Percentiles rank a stretch among this genome's conserved stretches.
Evolutionary conservation across 2,329 filamentous ascomycete species (phyloP).

Genomic region (Penicillium sp.): DNA sequence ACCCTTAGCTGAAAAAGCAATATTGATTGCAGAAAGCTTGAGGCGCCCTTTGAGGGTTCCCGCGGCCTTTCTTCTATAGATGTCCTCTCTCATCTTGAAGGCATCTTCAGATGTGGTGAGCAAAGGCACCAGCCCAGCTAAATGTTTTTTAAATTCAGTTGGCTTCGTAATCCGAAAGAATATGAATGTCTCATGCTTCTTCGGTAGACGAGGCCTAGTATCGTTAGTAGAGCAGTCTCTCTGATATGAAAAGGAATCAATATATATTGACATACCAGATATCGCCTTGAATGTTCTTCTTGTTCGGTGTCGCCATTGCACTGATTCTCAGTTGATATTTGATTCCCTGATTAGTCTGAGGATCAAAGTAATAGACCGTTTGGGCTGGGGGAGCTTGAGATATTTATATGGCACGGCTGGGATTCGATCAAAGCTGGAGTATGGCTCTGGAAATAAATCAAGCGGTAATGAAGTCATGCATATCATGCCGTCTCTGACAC

Average conservation of each 20-base stretch:
- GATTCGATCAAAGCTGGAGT: background rate
- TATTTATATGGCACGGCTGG: background rate
- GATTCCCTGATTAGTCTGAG: background rate
- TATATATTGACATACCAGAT: slow-evolving; percentile 8
- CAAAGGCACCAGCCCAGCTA: background rate
- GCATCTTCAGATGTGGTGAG: slow-evolving; percentile 6
- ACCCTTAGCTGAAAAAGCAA: slow-evolving; percentile 11
- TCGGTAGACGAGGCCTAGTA: slow-evolving; percentile 15
- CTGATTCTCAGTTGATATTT: background rate
- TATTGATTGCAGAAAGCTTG: slow-evolving; percentile 2
- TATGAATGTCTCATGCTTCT: slow-evolving; percentile 8
- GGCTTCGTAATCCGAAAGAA: slow-evolving; percentile 8
- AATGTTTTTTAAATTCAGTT: slow-evolving; percentile 1
- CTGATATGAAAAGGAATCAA: background rate
- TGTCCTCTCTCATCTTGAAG: background rate
- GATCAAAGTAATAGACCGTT: background rate
- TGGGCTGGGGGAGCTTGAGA: background rate
- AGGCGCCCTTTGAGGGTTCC: background rate
- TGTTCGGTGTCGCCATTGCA: background rate
- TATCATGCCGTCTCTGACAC: background rate
- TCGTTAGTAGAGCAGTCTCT: background rate
- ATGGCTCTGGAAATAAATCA: background rate
- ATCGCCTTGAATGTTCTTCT: slow-evolving; percentile 11
- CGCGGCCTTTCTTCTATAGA: background rate
- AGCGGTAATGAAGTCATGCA: background rate